Base-by-base conservation (phyloP, 1,284 basidiomycete species). In the Omphalotus olearius region DNA sequence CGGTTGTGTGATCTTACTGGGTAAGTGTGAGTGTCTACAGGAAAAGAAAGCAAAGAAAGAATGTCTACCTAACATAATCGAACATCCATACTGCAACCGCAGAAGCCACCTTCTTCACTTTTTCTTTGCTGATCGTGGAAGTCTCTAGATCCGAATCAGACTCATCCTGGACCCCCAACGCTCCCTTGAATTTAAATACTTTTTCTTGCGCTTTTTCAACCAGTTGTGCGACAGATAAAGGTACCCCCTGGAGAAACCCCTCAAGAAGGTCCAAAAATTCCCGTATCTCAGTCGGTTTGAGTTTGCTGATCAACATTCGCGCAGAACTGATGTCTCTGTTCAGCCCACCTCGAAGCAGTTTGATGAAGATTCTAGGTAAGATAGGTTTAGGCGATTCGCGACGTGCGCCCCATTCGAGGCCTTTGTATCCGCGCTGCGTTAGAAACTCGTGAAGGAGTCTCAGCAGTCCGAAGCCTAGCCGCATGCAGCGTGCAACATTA, bases 391-490 rank as follows among this genome's bases (percentile, higher is more conserved):
- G 23, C 11, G 17, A 23, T 4, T 23, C 41, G 17, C 14, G 41
- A 18, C 36, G 11, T 18, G 4, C 20, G 6, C 44, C 41, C 38
- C 41, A 49, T 33, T 61, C 60, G 1, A 68, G 50, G 6, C 65
- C 66, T 55, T 67, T 75, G 56, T 76, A 70, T 2, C 74, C 76
- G 11, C 72, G 59, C 0, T 65, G 58, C 10, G 63, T 52, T 60
- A 83, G 65, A 37, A 76, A 73, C 2, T 59, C 57, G 44, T 76
- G 74, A 0, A 83, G 62, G 1, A 68, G 57, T 7, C 67, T 59
- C 44, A 81, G 57, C n/a, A 83, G 52, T 6, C 65, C 62, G 51
- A 82, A 78, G 2, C 72, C 79, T 1, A 80, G 56, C 5, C 76
- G 75, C 42, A 80, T 55, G 20, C 65, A 61, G 23, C 67, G 66